A percentile compares a stretch with the other conserved stretches of the same genome.
Conservation (phyloP, 2,329 filamentous ascomycete species). For the Rosellinia necatrix region DNA sequence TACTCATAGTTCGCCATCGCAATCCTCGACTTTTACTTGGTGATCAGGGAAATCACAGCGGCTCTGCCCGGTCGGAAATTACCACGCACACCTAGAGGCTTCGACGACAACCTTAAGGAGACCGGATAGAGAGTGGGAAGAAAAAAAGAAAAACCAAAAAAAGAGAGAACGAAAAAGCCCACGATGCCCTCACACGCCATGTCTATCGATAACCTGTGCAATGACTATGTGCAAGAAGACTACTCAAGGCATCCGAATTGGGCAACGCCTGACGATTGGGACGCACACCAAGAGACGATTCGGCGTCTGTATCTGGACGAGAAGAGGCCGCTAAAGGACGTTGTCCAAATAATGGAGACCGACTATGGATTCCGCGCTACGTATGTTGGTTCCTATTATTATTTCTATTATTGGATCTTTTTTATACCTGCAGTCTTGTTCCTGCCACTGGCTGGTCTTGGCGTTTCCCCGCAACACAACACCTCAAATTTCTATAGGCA, state of each 20-base stretch:
- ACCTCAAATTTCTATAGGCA: conserved; percentile 15
- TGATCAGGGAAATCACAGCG: neutral
- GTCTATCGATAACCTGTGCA: conserved; percentile 33
- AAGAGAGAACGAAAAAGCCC: neutral
- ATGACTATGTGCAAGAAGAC: conserved; percentile 27
- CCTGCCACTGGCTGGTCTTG: no score
- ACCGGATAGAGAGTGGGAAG: no score
- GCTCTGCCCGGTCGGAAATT: neutral
- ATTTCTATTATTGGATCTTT: conserved; percentile 18
- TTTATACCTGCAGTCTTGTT: no score
- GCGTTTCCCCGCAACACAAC: conserved; percentile 19
- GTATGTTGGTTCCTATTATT: conserved; percentile 22
- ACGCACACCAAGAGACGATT: conserved; percentile 31
- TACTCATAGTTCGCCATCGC: neutral
- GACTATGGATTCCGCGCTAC: conserved; percentile 34
- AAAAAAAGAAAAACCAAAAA: no score
- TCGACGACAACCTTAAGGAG: no score
- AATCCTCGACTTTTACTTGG: neutral
- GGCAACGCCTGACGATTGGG: conserved; percentile 33
- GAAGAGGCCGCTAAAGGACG: conserved; percentile 34
- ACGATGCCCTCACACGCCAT: conserved; percentile 33
- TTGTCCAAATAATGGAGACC: conserved; percentile 33
- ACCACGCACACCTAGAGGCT: neutral
- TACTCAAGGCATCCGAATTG: conserved; percentile 27
- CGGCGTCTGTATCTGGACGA: conserved; percentile 33